Percentiles rank a stretch among this genome's conserved stretches.
Evolutionary conservation across 768 basidiomycete species (phyloP).

Genomic region (Serendipita sp.): DNA sequence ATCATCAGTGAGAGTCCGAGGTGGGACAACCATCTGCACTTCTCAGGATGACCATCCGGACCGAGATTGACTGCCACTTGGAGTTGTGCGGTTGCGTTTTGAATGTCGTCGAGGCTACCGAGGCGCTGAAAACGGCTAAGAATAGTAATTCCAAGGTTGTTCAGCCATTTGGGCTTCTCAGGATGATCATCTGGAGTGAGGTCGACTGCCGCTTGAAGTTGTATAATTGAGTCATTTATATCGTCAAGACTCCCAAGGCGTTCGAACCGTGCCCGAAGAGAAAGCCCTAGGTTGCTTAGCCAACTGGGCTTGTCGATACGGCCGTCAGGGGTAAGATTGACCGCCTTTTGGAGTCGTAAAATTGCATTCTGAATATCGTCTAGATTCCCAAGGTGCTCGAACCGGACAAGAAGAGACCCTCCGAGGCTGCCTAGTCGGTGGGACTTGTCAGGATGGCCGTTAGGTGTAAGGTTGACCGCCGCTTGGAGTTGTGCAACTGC

Average conservation of each 20-base stretch:
- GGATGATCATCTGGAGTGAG: slow-evolving; percentile 11
- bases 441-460: slow-evolving; percentile 5
- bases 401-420: slow-evolving; percentile 5
- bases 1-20: slow-evolving; percentile 8
- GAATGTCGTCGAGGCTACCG: not conserved
- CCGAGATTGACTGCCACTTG: not conserved
- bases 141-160: slow-evolving; percentile 12
- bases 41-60: not conserved
- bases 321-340: slow-evolving; percentile 10
- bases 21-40: not conserved
- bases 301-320: not conserved
- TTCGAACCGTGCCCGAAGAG: not conserved
- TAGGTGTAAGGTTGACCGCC: slow-evolving; percentile 10
- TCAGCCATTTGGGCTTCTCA: slow-evolving; percentile 5
- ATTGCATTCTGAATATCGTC: slow-evolving; percentile 10
- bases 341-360: not conserved
- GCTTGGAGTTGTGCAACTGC: no score
- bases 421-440: slow-evolving; percentile 8
- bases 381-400: slow-evolving; percentile 9
- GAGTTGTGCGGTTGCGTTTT: not conserved
- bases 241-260: not conserved
- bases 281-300: not conserved
- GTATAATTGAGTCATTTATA: not conserved
- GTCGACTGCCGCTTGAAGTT: not conserved
- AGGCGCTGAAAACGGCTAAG: not conserved